phyloP scores from a whole-genome alignment of 257 asterid genomes.

The Buddleja alternifolia region DNA sequence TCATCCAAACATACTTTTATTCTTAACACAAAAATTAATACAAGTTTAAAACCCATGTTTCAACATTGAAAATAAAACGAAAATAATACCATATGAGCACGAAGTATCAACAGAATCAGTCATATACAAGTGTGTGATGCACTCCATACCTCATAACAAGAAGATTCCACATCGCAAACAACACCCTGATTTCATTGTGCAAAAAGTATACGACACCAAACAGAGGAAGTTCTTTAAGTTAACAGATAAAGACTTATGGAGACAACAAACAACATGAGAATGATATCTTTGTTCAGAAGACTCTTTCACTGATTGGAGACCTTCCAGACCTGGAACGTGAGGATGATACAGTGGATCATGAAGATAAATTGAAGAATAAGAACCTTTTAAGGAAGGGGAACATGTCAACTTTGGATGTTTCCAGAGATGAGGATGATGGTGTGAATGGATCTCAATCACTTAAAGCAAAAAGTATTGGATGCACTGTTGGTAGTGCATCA shows the following conservation, averaged over 20 bases:
- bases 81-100: too few relatives aligned
- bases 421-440: constrained; percentile 69
- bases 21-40: too few relatives aligned
- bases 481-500: constrained; percentile 49
- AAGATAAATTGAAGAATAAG: constrained; percentile 61
- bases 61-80: too few relatives aligned
- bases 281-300: constrained; percentile 75
- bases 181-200: constrained; percentile 90
- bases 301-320: constrained; percentile 65
- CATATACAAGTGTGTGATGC: constrained; percentile 87
- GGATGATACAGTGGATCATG: constrained; percentile 54
- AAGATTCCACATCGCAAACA: constrained; percentile 71
- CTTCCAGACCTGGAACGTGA: constrained; percentile 75
- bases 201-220: constrained; percentile 76
- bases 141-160: constrained; percentile 77
- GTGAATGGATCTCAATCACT: constrained; percentile 44
- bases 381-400: constrained; percentile 59
- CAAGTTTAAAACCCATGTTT: too few relatives aligned
- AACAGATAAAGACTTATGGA: constrained; percentile 74
- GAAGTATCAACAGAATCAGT: constrained; percentile 90
- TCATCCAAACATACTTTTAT: too few relatives aligned
- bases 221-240: constrained; percentile 68
- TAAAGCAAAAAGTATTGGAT: constrained; percentile 75
- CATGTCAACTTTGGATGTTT: constrained; percentile 65
- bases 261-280: constrained; percentile 73